Evolutionary conservation across 2,329 filamentous ascomycete genomes (phyloP), one percentile per base, ranked within the genome.

Genomic region (Pseudohalonectria lignicola): DNA sequence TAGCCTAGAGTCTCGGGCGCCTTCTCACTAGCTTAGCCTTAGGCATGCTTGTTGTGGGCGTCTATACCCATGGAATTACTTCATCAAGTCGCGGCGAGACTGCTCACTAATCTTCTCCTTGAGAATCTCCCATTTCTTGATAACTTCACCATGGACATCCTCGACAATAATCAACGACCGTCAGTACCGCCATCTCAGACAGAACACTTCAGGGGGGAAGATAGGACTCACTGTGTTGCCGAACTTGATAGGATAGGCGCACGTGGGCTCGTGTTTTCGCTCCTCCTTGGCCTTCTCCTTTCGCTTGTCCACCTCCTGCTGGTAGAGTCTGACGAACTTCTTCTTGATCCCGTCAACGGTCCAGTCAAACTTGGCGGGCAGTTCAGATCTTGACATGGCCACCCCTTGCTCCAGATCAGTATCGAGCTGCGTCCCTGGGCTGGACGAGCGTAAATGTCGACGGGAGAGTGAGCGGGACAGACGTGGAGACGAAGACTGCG

Each of bases 211-310:
- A n/a, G n/a, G n/a, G n/a, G n/a, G n/a, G n/a, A n/a, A n/a, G n/a
- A n/a, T n/a, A n/a, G n/a, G 33, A 56, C 71, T 56, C 66, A 78
- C 75, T 31, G 73, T 88, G 53, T 86, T 88, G 45, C 86, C 86
- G 51, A 86, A 90, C 47, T 88, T n/a, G n/a, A n/a, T n/a, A n/a
- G n/a, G 84, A 53, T 88, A 93, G 5, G 85, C 85, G 34, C 81
- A 67, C n/a, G 86, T 85, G 11, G 84, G 82, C 40, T 82, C 82
- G 46, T 77, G 71, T 46, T 65, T 72, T 37, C 74, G 68, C 28
- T 67, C 62, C 11, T 47, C 57, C 46, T 79, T 74, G 3, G 64
- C 54, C 55, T 79, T 77, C 31, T 65, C 65, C 49, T 79, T 82
- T 5, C 76, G 69, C 49, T 76, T 74, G 35, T 73, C 61, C 32